Evolutionary conservation across 306 rosid genomes (phyloP), one percentile per base, ranked within the genome.

Genomic region (Rosa rugosa): DNA sequence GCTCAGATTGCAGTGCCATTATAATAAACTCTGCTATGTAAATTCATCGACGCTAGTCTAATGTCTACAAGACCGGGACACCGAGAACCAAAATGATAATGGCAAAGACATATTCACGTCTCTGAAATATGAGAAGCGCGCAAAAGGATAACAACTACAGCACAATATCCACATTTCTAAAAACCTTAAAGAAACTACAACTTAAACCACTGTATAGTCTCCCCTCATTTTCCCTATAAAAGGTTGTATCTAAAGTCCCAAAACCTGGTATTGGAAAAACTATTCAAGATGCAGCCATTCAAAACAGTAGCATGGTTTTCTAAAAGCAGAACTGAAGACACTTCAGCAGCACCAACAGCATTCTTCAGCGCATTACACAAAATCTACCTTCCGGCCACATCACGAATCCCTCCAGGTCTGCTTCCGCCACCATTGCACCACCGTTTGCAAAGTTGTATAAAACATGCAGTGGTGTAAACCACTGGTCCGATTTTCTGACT

Each of bases 271-370:
- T 59, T 76, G 71, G 76, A 87, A 82, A 71, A 23, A 84, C 78
- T 75, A 84, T 73, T 42, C 82, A 78, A 41, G 70, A 76, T 59
- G 83, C 77, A 86, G 80, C 82, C 70, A 71, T 70, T 73, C 45
- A 80, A 65, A 67, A 76, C 83, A 40, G 77, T 44, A 49, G 36
- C 25, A 57, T 62, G 13, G 46, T 13, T 44, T 23, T 46, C 73
- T 47, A 59, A 73, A 40, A 49, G 27, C 65, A 73, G 36, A 79
- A 65, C 78, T 80, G 82, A 72, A 76, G 77, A 9, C 16, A 54
- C 49, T 64, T 57, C 38, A 25, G 14, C n/a, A 67, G 76, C 42
- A 17, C 51, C 77, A 71, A 20, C 54, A 42, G 51, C 44, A 75
- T 20, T 76, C 72, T 72, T 66, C 44, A 38, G 83, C 86, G 73